A percentile compares a stretch with the other conserved stretches of the same genome.
Conservation (phyloP, 169 alveolate genomes). For the Haemoproteus tartakovskyi region DNA sequence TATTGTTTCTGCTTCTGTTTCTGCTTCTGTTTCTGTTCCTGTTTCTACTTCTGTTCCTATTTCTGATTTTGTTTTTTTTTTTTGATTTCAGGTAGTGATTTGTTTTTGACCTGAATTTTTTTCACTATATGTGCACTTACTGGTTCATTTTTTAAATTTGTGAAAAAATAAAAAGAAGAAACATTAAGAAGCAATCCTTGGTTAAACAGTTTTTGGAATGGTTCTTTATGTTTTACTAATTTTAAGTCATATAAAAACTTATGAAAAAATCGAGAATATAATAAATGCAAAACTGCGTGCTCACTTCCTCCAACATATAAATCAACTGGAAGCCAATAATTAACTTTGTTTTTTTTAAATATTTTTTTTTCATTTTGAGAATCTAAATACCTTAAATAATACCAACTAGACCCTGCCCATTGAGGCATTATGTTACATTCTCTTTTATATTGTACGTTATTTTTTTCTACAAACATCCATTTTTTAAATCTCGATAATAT, state of each 20-base stretch:
- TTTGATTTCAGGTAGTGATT: too few species aligned
- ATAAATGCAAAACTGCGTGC: slow-evolving; percentile 90
- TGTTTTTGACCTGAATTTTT: too few species aligned
- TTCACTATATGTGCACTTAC: too few species aligned
- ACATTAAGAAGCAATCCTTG: slow-evolving; percentile 86
- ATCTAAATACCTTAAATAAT: slow-evolving; percentile 86
- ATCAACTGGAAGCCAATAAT: slow-evolving; percentile 91
- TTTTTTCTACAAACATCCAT: slow-evolving; percentile 65
- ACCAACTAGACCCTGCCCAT: slow-evolving; percentile 94
- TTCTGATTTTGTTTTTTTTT: too few species aligned
- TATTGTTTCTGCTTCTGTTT: too few species aligned
- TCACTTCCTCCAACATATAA: slow-evolving; percentile 92
- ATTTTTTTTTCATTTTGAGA: slow-evolving; percentile 70
- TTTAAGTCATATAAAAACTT: slow-evolving; percentile 83
- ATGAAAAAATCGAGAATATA: slow-evolving; percentile 90
- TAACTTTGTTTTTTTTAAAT: slow-evolving; percentile 61
- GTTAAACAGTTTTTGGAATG: slow-evolving; percentile 82
- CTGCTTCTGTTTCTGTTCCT: too few species aligned
- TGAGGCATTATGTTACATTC: slow-evolving; percentile 90
- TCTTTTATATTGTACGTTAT: slow-evolving; percentile 60
- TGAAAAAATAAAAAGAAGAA: slow-evolving; percentile 57
- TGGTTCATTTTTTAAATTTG: slow-evolving; percentile 7
- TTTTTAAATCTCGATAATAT: slow-evolving; percentile 39
- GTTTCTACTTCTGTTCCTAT: too few species aligned
- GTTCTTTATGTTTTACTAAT: slow-evolving; percentile 79